Percentiles rank a stretch among this genome's conserved stretches.
phyloP scores from a whole-genome alignment of 139 green algal genomes.

The Chlamydomonas sp. region DNA sequence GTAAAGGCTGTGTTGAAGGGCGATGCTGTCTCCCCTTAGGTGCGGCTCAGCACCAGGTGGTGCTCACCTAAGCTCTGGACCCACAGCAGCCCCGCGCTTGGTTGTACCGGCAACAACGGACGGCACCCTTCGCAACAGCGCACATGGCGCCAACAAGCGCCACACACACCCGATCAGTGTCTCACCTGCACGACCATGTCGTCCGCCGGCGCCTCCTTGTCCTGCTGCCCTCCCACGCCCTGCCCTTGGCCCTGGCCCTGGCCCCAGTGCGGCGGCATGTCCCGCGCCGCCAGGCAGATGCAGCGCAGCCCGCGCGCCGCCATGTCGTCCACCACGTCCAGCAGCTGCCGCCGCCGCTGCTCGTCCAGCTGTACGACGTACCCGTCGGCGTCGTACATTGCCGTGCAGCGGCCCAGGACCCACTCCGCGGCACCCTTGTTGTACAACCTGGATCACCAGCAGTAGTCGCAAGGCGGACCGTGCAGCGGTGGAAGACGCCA shows the following conservation, averaged over 20 bases:
- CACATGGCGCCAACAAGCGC: background rate
- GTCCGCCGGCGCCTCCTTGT: background rate
- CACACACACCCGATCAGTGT: background rate
- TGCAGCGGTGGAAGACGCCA: background rate
- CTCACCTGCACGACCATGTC: background rate
- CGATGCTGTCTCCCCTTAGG: too few species aligned
- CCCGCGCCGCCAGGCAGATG: conserved; percentile 76
- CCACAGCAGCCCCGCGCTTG: too few species aligned
- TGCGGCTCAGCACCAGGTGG: too few species aligned
- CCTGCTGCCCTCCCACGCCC: background rate
- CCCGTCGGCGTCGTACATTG: background rate
- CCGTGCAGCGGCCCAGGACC: conserved; percentile 82
- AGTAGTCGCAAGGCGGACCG: background rate
- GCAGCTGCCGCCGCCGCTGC: conserved; percentile 31
- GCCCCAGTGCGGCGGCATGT: conserved; percentile 50
- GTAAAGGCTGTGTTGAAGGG: too few species aligned
- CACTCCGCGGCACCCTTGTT: conserved; percentile 96
- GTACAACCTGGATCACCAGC: conserved; percentile 75
- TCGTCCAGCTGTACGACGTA: background rate
- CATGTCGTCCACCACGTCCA: conserved; percentile 65
- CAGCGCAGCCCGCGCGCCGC: conserved; percentile 86
- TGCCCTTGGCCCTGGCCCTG: background rate
- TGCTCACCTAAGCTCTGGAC: too few species aligned
- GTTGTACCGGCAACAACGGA: too few species aligned
- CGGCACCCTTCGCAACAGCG: too few species aligned